Percentiles rank a stretch among this genome's conserved stretches.
These are phyloP conservation scores for Tremellales sp. DNA, from an alignment of 1,284 basidiomycete genomes.

Conservation along the genomic window DNA sequence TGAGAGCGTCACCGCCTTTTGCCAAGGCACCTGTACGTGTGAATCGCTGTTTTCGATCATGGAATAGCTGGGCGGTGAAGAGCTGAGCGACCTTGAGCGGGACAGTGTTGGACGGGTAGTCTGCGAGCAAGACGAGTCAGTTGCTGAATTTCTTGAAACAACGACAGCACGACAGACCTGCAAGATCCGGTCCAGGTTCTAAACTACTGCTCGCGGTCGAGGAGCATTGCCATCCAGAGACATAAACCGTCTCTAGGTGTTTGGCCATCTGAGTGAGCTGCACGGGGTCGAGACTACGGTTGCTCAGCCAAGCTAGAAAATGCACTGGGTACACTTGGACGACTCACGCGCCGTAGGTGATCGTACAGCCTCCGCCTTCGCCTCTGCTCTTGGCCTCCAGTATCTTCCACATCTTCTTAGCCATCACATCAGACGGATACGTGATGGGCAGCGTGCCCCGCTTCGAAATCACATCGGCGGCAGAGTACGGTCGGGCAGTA, in stretches of 20 bases:
- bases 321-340: not conserved
- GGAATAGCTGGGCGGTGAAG: slow-evolving; percentile 61
- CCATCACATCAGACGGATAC: slow-evolving; percentile 82
- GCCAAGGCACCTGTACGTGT: slow-evolving; percentile 49
- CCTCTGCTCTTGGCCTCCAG: slow-evolving; percentile 49
- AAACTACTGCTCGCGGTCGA: slow-evolving; percentile 89
- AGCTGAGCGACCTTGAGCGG: slow-evolving; percentile 62
- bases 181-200: slow-evolving; percentile 96
- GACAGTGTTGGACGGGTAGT: slow-evolving; percentile 62
- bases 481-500: slow-evolving; percentile 84
- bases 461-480: slow-evolving; percentile 89
- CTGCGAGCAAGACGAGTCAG: slow-evolving; percentile 27
- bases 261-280: slow-evolving; percentile 93
- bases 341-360: slow-evolving; percentile 89
- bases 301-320: not conserved
- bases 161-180: slow-evolving; percentile 53
- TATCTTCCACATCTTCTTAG: slow-evolving; percentile 76
- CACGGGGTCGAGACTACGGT: slow-evolving; percentile 81
- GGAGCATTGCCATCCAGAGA: slow-evolving; percentile 92
- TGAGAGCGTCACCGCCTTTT: slow-evolving; percentile 52
- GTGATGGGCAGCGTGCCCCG: slow-evolving; percentile 79
- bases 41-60: slow-evolving; percentile 65
- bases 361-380: slow-evolving; percentile 46
- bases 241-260: slow-evolving; percentile 89
- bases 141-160: not conserved